These are phyloP conservation scores for Cinchona pubescens DNA, from an alignment of 257 asterid genomes.

Conservation along the genomic window DNA sequence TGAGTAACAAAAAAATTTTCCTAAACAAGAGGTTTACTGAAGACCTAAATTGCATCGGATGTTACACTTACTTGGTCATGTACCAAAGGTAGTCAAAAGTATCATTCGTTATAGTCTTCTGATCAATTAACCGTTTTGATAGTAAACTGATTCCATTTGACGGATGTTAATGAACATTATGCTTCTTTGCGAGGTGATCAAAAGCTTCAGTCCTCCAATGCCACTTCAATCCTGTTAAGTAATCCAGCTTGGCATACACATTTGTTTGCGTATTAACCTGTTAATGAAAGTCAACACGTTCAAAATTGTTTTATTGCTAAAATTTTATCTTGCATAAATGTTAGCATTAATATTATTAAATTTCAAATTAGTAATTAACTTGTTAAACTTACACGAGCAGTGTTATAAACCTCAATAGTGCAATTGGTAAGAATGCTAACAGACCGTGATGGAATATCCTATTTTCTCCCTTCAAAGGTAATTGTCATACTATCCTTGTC, in stretches of 20 bases:
- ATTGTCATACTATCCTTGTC: constrained; percentile 13
- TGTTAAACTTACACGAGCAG: constrained; percentile 28
- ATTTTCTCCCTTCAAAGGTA: constrained; percentile 32
- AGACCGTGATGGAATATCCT: constrained; percentile 43
- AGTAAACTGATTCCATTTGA: too few relatives aligned
- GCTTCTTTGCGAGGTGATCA: constrained; percentile 5
- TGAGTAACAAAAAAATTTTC: too few relatives aligned
- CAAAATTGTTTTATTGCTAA: background rate
- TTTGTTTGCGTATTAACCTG: constrained; percentile 31
- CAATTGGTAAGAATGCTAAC: constrained; percentile 50
- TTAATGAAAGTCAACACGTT: background rate
- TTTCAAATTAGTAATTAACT: too few relatives aligned
- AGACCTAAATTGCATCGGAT: too few relatives aligned
- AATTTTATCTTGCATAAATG: too few relatives aligned
- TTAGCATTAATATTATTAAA: too few relatives aligned
- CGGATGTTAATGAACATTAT: too few relatives aligned
- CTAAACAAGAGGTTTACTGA: too few relatives aligned
- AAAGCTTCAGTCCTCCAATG: constrained; percentile 31
- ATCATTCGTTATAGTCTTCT: constrained; percentile 43
- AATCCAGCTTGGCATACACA: background rate
- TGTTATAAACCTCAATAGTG: constrained; percentile 33
- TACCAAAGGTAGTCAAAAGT: constrained; percentile 50
- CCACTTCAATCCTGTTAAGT: constrained; percentile 25
- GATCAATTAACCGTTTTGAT: constrained; percentile 36
- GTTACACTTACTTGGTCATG: constrained; percentile 38